Base-by-base conservation (phyloP, 192 early-diverging fungal genomes). In the Podila epicladia region DNA sequence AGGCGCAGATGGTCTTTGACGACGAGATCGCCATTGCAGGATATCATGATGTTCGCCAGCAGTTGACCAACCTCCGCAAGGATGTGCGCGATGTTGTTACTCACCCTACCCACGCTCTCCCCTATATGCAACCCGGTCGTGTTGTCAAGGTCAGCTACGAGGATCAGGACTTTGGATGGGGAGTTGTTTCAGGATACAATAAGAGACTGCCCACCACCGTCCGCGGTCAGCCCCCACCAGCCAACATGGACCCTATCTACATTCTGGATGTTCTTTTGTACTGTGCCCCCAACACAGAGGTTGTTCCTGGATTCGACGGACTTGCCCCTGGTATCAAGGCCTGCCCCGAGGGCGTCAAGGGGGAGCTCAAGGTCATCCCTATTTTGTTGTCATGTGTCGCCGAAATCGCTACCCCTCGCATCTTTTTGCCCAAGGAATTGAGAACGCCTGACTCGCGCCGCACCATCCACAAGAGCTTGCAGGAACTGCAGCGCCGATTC, bases 131-230 rank as follows among this genome's bases (percentile, higher is more conserved):
- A 73, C 78, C 91, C 4, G 97, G 97, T 12, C 92, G 97, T 51
- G 82, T 97, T 8, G 92, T 94, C 45, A 85, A 87, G 15, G 87
- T 92, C 12, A 82, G 82, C 33, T 79, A 85, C 8, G 87, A 85
- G 20, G 86, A 85, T 26, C 75, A 91, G 75, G 89, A 97, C 64
- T 99, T 96, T 87, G 97, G 96, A 58, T 99, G 95, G 95, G 96
- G 97, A 32, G 89, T 94, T 33, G 89, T 97, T 35, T 83, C 92
- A n/a, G 62, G 22, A n/a, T 64, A 71, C 53, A 41, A 74, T 67
- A 69, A 84, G 71, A 82, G 84, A 63, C 37, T 71, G 75, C 58
- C 82, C 12, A 6, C 67, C 9, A 64, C 83, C 67, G 24, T 60
- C 41, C 69, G 75, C 15, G 75, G 65, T 31, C 69, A 57, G 22